Percentiles rank a stretch among this genome's conserved stretches.
These are phyloP conservation scores for Thielaviopsis euricoi DNA, from an alignment of 2,329 filamentous ascomycete species.

Conservation along the genomic window DNA sequence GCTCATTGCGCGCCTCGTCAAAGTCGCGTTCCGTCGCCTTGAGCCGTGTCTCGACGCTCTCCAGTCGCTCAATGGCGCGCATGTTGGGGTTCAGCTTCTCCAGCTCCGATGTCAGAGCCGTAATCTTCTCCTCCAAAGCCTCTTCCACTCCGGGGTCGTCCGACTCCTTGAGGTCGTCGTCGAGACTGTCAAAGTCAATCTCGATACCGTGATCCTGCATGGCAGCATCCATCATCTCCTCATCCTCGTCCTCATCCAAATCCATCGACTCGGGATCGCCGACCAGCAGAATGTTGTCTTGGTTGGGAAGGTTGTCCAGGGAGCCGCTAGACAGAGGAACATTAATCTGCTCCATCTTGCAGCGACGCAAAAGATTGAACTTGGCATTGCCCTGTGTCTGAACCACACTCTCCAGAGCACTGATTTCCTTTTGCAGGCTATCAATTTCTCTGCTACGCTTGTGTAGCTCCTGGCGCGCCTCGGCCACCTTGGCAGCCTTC, in stretches of 20 bases:
- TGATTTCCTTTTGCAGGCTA: constrained; percentile 52
- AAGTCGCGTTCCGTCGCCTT: constrained; percentile 78
- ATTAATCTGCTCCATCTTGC: constrained; percentile 84
- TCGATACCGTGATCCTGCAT: constrained; percentile 85
- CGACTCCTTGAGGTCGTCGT: constrained; percentile 66
- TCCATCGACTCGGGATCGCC: constrained; percentile 84
- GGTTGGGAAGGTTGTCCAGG: constrained; percentile 72
- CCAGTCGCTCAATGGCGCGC: constrained; percentile 81
- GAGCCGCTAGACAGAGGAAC: constrained; percentile 65
- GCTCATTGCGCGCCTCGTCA: constrained; percentile 61
- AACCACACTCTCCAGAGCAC: constrained; percentile 64
- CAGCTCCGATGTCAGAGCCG: constrained; percentile 56
- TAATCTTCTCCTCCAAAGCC: constrained; percentile 61
- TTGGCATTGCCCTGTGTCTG: constrained; percentile 73
- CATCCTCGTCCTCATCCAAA: constrained; percentile 49
- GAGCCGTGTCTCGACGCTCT: constrained; percentile 68
- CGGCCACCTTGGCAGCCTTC: constrained; percentile 59
- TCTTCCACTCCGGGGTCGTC: constrained; percentile 57
- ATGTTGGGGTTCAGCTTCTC: constrained; percentile 96
- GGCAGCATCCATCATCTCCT: constrained; percentile 44
- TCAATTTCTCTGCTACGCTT: constrained; percentile 78
- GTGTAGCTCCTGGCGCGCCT: constrained; percentile 63
- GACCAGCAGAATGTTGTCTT: constrained; percentile 54
- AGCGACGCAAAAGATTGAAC: constrained; percentile 70
- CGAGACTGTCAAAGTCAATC: constrained; percentile 66